phyloP scores from a whole-genome alignment of 495 filamentous ascomycete genomes.

The Penicillium coprophilum region DNA sequence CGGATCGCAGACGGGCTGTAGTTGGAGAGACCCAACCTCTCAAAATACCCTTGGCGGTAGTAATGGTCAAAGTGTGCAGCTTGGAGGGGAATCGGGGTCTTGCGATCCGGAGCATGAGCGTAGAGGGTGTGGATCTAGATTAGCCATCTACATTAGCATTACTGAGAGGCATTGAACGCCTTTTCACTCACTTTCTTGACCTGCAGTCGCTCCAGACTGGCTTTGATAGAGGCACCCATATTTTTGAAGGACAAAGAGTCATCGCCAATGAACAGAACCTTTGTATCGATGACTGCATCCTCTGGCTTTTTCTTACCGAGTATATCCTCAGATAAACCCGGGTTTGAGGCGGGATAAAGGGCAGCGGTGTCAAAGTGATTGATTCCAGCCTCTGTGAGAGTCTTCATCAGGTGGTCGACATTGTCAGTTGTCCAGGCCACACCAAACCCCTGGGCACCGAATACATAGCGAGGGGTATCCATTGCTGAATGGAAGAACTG shows the following conservation, averaged over 20 bases:
- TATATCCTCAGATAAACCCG: slow-evolving; percentile 12
- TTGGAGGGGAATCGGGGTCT: slow-evolving; percentile 16
- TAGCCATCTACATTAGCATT: neutral
- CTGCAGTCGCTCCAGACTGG: slow-evolving; percentile 13
- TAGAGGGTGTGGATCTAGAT: slow-evolving; percentile 17
- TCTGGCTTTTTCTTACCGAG: slow-evolving; percentile 7
- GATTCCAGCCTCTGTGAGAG: slow-evolving; percentile 12
- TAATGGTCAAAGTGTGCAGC: slow-evolving; percentile 19
- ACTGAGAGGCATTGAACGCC: neutral
- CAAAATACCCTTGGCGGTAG: slow-evolving; percentile 11
- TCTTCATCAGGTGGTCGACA: slow-evolving; percentile 7
- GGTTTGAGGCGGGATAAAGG: slow-evolving; percentile 17
- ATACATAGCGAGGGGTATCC: slow-evolving; percentile 14
- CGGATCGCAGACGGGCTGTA: slow-evolving; percentile 14
- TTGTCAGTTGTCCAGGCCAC: slow-evolving; percentile 15
- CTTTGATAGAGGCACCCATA: slow-evolving; percentile 12
- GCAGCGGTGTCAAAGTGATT: slow-evolving; percentile 20
- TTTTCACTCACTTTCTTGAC: slow-evolving; percentile 7
- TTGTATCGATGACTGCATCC: slow-evolving; percentile 21
- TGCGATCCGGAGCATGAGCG: slow-evolving; percentile 18
- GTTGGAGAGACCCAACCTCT: slow-evolving; percentile 18
- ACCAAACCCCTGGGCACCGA: slow-evolving; percentile 18
- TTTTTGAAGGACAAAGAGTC: slow-evolving; percentile 11
- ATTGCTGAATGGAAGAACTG: neutral
- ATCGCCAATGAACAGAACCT: slow-evolving; percentile 16